Evolutionary conservation across 257 asterid species (phyloP), one percentile per base, ranked within the genome.

Genomic region (Ajuga chamaepitys): DNA sequence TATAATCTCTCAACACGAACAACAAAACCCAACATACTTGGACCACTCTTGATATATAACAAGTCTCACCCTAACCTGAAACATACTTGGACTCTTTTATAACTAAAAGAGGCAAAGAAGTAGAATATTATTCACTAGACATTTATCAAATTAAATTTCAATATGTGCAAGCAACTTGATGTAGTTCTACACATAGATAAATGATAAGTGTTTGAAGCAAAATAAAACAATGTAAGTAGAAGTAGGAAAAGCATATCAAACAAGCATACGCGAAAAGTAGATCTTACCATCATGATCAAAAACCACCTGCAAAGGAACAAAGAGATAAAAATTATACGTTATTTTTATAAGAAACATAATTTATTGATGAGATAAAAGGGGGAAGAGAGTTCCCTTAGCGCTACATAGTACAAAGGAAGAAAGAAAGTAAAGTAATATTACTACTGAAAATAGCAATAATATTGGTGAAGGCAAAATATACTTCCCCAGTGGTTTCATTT

Each of bases 201-300:
- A 14, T 18, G 35, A 38, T 42, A 54, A 50, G 30, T 42, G 70
- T 60, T n/a, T 22, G 7, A 25, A 42, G 35, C 9, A 30, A 55
- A 58, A 13, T 12, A 54, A 52, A 63, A 44, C 21, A 37, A 46
- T 60, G 54, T 7, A 35, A 46, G 62, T 28, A 34, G 32, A 64
- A 70, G 28, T 12, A 56, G 70, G 66, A 74, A 74, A 42, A 37
- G 48, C 17, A 48, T 34, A 53, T 41, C 55, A 38, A 58, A 68
- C 16, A 64, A 54, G 71, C n/a, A 68, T 50, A 20, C 20, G 44
- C 20, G 37, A 60, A 46, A 24, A 40, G 74, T 30, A 66, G 37
- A 72, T 30, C 99, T 81, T 81, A 93, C 99, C 99, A 72, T 88
- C 91, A 78, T 93, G 87, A 70, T 89, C 99, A 70, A 93, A 93